These are phyloP conservation scores for Leptomonas seymouri DNA, from an alignment of 208 protist genomes.

Conservation along the genomic window DNA sequence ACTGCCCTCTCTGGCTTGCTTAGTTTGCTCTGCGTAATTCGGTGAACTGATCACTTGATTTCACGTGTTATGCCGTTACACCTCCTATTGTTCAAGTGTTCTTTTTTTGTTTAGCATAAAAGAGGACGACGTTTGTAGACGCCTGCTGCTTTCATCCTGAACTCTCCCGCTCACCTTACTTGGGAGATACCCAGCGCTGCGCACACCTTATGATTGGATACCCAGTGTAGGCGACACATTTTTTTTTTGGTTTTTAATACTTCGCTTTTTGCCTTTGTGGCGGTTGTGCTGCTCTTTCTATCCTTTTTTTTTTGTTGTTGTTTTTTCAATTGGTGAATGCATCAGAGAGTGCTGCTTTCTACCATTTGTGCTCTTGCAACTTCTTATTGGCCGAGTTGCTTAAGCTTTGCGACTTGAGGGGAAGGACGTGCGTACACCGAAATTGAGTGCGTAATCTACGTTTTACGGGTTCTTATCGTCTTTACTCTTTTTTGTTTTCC, in stretches of 20 bases:
- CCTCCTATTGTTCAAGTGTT: not conserved
- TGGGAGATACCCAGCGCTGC: not conserved
- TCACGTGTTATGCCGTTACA: not conserved
- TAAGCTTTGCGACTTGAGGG: not conserved
- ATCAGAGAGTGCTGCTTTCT: too few relatives aligned
- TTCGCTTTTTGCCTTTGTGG: too few relatives aligned
- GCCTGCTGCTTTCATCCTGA: not conserved
- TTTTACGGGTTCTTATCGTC: too few relatives aligned
- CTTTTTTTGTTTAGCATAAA: conserved; percentile 3
- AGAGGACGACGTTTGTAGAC: not conserved
- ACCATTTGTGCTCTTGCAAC: not conserved
- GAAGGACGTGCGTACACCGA: too few relatives aligned
- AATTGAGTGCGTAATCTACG: too few relatives aligned
- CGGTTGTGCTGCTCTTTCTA: too few relatives aligned
- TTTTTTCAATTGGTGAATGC: too few relatives aligned
- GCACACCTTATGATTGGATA: not conserved
- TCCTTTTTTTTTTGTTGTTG: too few relatives aligned
- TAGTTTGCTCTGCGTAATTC: not conserved
- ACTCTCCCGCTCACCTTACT: not conserved
- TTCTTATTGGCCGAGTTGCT: not conserved
- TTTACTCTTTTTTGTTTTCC: too few relatives aligned
- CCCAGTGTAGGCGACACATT: not conserved
- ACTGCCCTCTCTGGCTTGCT: not conserved
- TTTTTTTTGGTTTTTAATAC: too few relatives aligned
- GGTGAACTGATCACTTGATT: not conserved